Base-by-base conservation (phyloP, 495 filamentous ascomycete species). In the Rusavskia elegans region DNA sequence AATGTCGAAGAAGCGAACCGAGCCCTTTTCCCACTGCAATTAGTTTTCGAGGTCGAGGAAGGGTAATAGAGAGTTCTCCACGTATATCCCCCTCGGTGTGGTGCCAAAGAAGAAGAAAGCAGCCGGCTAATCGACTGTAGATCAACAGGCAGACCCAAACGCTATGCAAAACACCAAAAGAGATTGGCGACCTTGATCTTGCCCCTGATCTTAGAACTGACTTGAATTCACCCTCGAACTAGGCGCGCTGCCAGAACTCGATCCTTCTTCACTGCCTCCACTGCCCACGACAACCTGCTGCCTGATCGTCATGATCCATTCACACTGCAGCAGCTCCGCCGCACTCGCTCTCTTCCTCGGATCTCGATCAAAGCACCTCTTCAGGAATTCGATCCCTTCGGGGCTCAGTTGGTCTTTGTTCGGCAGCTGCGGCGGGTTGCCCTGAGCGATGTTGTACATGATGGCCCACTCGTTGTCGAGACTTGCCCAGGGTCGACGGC, bases 401-500 rank as follows among this genome's bases (percentile, higher is more conserved):
- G 82, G 77, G 60, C 83, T 88, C 55, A 98, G 76, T 63, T 97
- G 90, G 48, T 97, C 92, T 3, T 72, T 66, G 2, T 73, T 69
- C 14, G 92, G 92, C 30, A 97, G 71, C 55, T 85, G 81, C 2
- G 92, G 92, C 51, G 86, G 82, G 57, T 96, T 94, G 50, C 92
- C 92, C 60, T 94, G 89, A 3, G 92, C 92, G 56, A 98, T 98
- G 66, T 97, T 96, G 78, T 95, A 98, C 92, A 98, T 98, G 69
- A 98, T 97, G 35, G 92, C 92, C 90, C 92, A 98, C 65, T 98
- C 92, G 64, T 98, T 98, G 69, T 98, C 92, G 7, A 97, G 77
- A 55, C 81, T 84, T n/a, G 89, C 89, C 92, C 92, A 98, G 19
- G 92, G 92, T 27, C 93, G 82, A 49, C 88, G 79, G 30, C 92